These are phyloP conservation scores for Mimosa pudica DNA, from an alignment of 306 rosid genomes.

Conservation along the genomic window DNA sequence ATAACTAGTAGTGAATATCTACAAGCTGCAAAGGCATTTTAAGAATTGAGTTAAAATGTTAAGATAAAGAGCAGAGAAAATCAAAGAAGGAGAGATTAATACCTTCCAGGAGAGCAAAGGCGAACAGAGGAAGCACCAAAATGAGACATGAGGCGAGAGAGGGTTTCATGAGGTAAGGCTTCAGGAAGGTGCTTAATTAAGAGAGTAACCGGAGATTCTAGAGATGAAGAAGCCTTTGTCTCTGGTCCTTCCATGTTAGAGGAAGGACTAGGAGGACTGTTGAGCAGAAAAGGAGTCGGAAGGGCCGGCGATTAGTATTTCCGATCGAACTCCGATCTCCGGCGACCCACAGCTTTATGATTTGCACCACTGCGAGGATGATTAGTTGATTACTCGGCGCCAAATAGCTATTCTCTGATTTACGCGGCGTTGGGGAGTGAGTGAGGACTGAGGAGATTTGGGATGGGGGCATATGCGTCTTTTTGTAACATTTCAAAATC, in stretches of 20 bases:
- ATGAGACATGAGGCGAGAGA: constrained; percentile 66
- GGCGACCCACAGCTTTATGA: too few species aligned
- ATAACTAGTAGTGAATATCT: background rate
- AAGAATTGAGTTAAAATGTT: background rate
- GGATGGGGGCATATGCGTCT: too few species aligned
- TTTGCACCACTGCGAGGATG: too few species aligned
- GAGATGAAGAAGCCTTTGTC: constrained; percentile 7
- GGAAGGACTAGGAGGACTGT: too few species aligned
- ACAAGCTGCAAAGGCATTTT: background rate
- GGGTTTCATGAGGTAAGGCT: constrained; percentile 71
- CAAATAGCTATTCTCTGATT: too few species aligned
- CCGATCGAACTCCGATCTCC: too few species aligned
- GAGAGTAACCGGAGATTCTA: constrained; percentile 45
- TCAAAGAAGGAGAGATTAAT: background rate
- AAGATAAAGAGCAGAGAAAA: background rate
- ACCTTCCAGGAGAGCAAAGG: constrained; percentile 60
- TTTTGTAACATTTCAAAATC: too few species aligned
- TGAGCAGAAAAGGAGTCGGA: too few species aligned
- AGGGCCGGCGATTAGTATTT: too few species aligned
- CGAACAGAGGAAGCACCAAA: constrained; percentile 76
- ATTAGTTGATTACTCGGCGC: too few species aligned
- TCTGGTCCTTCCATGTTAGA: constrained; percentile 34
- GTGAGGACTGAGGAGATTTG: too few species aligned
- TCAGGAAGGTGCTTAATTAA: constrained; percentile 77
- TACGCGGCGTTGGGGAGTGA: too few species aligned